Base-by-base conservation (phyloP, 1,284 basidiomycete genomes). In the Trichosporon coremiiforme region DNA sequence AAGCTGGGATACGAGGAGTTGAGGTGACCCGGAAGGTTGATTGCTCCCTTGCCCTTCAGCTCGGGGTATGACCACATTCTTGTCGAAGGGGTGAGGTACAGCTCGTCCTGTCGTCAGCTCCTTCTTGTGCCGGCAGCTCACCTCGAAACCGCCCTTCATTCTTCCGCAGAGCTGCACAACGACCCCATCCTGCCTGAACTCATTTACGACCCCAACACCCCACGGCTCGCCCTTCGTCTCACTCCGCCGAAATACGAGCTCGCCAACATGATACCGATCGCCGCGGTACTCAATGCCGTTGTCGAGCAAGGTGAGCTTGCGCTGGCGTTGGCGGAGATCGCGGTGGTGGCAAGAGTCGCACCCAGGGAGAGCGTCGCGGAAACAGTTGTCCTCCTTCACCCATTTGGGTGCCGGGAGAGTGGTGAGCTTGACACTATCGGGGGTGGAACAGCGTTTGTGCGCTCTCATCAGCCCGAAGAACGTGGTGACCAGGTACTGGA, bases 171-270 rank as follows among this genome's bases (percentile, higher is more conserved):
- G 25, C 25, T 15, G 74, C 35, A 20, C 22, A 31, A 29, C 7
- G 36, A 25, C 9, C 7, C n/a, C 29, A 29, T 33, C 33, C 47
- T 33, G 65, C 38, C 22, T 45, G 3, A 50, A 20, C 7, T 4
- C 2, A 4, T 29, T 7, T 10, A 20, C 45, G 35, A 74, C 68
- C 2, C 74, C 77, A 6, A 75, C 66, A 2, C 31, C 33, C 70
- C 73, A 76, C 1, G 70, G 25, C 12, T 64, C 22, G 1, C 75
- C 75, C 6, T 69, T 38, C 12, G 64, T n/a, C 15, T 25, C 22
- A 0, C 29, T 8, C 31, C 74, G 75, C 20, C 78, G 25, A 29
- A 73, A 72, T 22, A 75, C 72, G 20, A 73, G 68, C 64, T 79
- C 76, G 57, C 68, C 36, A 2, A 36, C 2, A 36, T 78, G 78